Percentiles rank a stretch among this genome's conserved stretches.
phyloP scores from a whole-genome alignment of 768 basidiomycete genomes.

The Melanogaster broomeanus region DNA sequence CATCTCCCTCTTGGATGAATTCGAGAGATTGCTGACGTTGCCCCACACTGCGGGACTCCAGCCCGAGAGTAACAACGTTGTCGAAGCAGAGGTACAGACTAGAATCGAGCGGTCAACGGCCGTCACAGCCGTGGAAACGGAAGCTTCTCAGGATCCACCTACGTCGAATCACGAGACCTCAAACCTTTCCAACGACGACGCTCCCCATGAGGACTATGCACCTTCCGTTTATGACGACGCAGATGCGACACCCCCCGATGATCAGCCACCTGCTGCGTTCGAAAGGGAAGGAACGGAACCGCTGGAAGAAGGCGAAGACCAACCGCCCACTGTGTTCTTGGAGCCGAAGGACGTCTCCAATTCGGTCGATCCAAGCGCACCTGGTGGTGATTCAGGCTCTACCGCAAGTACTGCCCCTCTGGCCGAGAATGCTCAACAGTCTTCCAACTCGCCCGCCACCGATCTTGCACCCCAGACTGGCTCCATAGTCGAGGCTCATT shows the following conservation, averaged over 20 bases:
- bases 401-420: no score
- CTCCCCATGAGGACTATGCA: not conserved
- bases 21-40: slow-evolving; percentile 9
- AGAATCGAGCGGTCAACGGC: no score
- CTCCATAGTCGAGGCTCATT: no score
- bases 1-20: slow-evolving; percentile 6
- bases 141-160: not conserved
- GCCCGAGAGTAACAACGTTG: no score
- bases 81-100: no score
- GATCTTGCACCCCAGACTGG: no score
- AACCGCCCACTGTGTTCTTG: not conserved
- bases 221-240: not conserved
- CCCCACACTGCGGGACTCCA: no score
- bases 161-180: not conserved
- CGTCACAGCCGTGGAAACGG: no score
- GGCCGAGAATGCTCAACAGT: no score
- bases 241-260: not conserved
- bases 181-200: not conserved
- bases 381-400: no score
- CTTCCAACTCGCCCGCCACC: no score
- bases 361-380: not conserved
- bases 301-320: not conserved
- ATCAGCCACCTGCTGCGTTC: not conserved
- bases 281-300: slow-evolving; percentile 1
- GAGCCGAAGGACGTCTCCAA: no score